These are phyloP conservation scores for Flammula alnicola DNA, from an alignment of 1,284 basidiomycete species.

Conservation along the genomic window DNA sequence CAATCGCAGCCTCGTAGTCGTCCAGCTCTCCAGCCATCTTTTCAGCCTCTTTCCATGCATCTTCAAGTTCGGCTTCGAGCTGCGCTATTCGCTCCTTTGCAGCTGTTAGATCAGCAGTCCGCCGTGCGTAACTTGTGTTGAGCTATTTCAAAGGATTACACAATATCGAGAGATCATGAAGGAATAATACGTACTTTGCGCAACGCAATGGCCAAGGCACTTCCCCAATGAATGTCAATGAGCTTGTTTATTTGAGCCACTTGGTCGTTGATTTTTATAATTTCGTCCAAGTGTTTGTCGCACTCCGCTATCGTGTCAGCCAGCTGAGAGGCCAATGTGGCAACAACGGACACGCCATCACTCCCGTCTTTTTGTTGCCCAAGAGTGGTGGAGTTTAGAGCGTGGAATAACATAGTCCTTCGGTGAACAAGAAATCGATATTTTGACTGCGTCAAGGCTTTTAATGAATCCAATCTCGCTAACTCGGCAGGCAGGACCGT, in stretches of 20 bases:
- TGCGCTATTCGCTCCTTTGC: conserved; percentile 51
- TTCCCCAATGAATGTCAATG: conserved; percentile 68
- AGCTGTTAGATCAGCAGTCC: conserved; percentile 57
- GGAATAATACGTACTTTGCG: conserved; percentile 53
- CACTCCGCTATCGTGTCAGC: conserved; percentile 61
- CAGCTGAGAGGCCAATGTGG: conserved; percentile 57
- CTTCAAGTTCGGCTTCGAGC: conserved; percentile 74
- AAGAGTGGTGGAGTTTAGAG: conserved; percentile 50
- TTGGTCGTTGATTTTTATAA: conserved; percentile 64
- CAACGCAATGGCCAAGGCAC: conserved; percentile 74
- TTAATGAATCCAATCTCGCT: conserved; percentile 56
- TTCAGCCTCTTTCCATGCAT: conserved; percentile 80
- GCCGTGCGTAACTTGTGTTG: conserved; percentile 63
- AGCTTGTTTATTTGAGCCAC: conserved; percentile 63
- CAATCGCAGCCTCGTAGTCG: conserved; percentile 46
- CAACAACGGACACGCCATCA: conserved; percentile 36
- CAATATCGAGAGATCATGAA: conserved; percentile 2
- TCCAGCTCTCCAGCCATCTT: conserved; percentile 72
- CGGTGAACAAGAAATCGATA: conserved; percentile 74
- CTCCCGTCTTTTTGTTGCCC: conserved; percentile 34
- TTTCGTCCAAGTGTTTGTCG: conserved; percentile 59
- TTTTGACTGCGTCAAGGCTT: conserved; percentile 57
- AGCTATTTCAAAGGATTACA: conserved; percentile 12
- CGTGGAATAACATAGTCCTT: conserved; percentile 72
- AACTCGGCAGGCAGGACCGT: conserved; percentile 59